Percentiles rank a stretch among this genome's conserved stretches.
phyloP scores from a whole-genome alignment of 2,329 filamentous ascomycete genomes.

The Fusarium agapanthi region DNA sequence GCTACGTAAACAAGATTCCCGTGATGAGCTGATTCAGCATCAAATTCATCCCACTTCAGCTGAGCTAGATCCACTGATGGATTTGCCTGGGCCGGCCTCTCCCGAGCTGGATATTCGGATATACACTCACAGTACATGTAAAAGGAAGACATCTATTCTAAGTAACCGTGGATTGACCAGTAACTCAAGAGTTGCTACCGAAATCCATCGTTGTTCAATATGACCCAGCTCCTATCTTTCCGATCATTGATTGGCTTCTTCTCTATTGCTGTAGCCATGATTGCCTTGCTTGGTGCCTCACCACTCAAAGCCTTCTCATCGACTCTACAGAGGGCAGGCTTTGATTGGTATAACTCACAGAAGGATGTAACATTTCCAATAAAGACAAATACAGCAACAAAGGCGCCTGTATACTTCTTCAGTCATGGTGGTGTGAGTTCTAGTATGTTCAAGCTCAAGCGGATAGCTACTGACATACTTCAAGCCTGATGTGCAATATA shows the following conservation, averaged over 20 bases:
- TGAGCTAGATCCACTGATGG: conserved; percentile 26
- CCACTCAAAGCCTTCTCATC: conserved; percentile 35
- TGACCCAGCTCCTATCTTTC: conserved; percentile 34
- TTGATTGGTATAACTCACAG: conserved; percentile 24
- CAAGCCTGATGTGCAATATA: conserved; percentile 73
- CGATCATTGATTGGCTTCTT: conserved; percentile 33
- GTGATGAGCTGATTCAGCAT: conserved; percentile 34
- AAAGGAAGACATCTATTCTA: conserved; percentile 5
- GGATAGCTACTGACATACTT: not conserved
- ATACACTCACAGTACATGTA: conserved; percentile 12
- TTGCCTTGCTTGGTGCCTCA: conserved; percentile 36
- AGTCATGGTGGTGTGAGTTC: conserved; percentile 59
- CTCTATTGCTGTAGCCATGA: conserved; percentile 34
- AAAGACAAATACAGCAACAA: not conserved
- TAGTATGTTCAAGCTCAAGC: too few relatives aligned
- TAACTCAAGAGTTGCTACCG: not conserved
- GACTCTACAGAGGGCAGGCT: conserved; percentile 34
- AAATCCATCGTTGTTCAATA: conserved; percentile 3
- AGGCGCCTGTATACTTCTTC: conserved; percentile 58
- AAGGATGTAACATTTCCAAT: conserved; percentile 11
- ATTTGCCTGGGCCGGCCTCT: conserved; percentile 5
- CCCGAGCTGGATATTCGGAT: conserved; percentile 40
- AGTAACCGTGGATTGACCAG: not conserved
- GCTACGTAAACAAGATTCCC: not conserved
- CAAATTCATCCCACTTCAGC: conserved; percentile 8